These are phyloP conservation scores for Ceratocystis cacaofunesta DNA, from an alignment of 2,329 filamentous ascomycete species.

Conservation along the genomic window DNA sequence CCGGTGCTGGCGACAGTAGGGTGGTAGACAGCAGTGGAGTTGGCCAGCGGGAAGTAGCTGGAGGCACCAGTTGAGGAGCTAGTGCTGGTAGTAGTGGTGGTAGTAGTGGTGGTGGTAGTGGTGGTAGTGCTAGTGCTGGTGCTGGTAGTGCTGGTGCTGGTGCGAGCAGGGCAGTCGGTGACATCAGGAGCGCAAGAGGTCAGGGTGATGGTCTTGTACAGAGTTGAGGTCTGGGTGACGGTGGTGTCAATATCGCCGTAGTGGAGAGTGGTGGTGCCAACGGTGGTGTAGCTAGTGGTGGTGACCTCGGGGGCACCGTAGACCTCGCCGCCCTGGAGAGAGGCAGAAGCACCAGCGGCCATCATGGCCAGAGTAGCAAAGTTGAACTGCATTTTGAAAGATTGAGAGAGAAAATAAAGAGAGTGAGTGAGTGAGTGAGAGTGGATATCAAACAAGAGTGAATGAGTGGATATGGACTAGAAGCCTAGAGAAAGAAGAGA, in stretches of 20 bases:
- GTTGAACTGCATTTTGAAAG: conserved; percentile 16
- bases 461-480: not conserved
- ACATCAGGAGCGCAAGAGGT: conserved; percentile 17
- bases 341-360: conserved; percentile 9
- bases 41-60: conserved; percentile 14
- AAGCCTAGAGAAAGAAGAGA: not conserved
- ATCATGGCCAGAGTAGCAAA: conserved; percentile 15
- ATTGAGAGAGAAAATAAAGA: not conserved
- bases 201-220: conserved; percentile 18
- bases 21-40: conserved; percentile 12
- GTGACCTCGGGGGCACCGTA: not conserved
- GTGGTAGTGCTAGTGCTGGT: not conserved
- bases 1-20: conserved; percentile 8
- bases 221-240: conserved; percentile 17
- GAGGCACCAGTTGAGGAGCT: conserved; percentile 4
- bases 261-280: not conserved
- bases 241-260: conserved; percentile 12
- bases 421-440: not conserved
- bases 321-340: not conserved
- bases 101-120: not conserved
- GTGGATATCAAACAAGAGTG: conserved; percentile 12
- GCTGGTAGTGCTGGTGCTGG: not conserved
- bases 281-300: conserved; percentile 9
- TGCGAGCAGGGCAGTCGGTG: conserved; percentile 17
- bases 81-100: not conserved